A percentile compares a stretch with the other conserved stretches of the same genome.
Evolutionary conservation across 202 grass and related monocot genomes (phyloP).

Genomic region (Musa balbisiana): DNA sequence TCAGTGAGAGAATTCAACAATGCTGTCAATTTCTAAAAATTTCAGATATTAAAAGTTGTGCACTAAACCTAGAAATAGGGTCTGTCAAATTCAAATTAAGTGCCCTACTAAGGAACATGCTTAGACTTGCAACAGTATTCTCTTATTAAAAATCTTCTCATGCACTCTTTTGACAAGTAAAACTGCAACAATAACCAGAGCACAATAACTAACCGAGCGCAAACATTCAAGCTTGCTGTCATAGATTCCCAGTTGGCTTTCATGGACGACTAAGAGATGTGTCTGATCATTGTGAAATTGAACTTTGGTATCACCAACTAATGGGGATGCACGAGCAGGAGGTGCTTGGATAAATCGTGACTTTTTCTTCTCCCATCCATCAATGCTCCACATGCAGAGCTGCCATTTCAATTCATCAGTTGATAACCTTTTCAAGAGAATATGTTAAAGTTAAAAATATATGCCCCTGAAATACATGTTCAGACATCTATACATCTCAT

Average conservation of each 20-base stretch:
- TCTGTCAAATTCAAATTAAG: neutral
- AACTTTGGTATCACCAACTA: conserved; percentile 91
- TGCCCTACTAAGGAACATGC: no score
- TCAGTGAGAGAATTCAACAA: no score
- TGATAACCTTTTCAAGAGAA: neutral
- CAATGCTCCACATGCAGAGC: conserved; percentile 94
- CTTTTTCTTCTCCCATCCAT: conserved; percentile 98
- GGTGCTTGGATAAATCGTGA: conserved; percentile 72
- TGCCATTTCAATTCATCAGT: conserved; percentile 31
- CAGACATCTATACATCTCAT: no score
- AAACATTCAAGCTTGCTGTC: conserved; percentile 89
- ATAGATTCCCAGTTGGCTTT: conserved; percentile 84
- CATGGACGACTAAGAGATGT: conserved; percentile 89
- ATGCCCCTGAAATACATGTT: no score
- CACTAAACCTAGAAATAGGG: neutral
- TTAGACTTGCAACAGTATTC: neutral
- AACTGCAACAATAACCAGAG: neutral
- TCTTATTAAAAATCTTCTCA: neutral
- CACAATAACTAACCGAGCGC: conserved; percentile 52
- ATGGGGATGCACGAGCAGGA: conserved; percentile 46
- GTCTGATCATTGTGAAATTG: conserved; percentile 97
- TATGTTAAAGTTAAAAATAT: no score
- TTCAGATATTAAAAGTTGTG: no score
- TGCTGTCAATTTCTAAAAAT: no score
- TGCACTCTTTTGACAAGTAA: no score